Evolutionary conservation across 2,329 filamentous ascomycete species (phyloP), one percentile per base, ranked within the genome.

Genomic region (Colletotrichum zoysiae): DNA sequence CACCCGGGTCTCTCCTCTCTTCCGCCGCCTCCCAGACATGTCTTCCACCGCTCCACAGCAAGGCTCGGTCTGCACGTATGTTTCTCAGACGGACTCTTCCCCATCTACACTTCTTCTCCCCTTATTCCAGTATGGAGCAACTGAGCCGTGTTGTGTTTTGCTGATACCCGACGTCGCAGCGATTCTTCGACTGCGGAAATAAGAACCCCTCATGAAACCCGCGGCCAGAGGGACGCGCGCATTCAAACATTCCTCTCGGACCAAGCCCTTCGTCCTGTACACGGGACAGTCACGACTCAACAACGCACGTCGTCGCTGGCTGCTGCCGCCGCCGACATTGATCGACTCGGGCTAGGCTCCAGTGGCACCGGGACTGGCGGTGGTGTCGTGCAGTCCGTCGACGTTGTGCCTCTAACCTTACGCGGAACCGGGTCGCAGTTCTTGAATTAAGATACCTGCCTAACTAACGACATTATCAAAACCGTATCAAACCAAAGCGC

Each of bases 371-470:
- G 12, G 12, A 6, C 59, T 18, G 58, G 40, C 26, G 42, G 26
- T 8, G 40, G 44, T 51, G n/a, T 51, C 5, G 46, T 33, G 12
- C 33, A 23, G 9, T 4, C 30, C 23, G 14, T 50, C 14, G 9
- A 38, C 59, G 18, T 7, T 8, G 59, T 51, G 1, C 44, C 44
- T 50, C 0, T 14, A 35, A 20, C 0, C 4, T 23, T 62, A 5
- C 59, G 44, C 9, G 59, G 44, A 5, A 3, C 6, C 30, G 59
- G 59, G 1, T 62, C 59, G 23, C 59, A 62, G 1, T 62, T 62
- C 30, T 1, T 1, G 2, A 30, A 62, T 1, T 30, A 23, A 62
- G 20, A 48, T 48, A 46, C 5, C 20, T 30, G 4, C 30, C 30
- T 8, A 23, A 0, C 1, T 14, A 23, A 0, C 1, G 26, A 18